Evolutionary conservation across 2,329 filamentous ascomycete genomes (phyloP), one percentile per base, ranked within the genome.

Genomic region (Ophiostoma ips): DNA sequence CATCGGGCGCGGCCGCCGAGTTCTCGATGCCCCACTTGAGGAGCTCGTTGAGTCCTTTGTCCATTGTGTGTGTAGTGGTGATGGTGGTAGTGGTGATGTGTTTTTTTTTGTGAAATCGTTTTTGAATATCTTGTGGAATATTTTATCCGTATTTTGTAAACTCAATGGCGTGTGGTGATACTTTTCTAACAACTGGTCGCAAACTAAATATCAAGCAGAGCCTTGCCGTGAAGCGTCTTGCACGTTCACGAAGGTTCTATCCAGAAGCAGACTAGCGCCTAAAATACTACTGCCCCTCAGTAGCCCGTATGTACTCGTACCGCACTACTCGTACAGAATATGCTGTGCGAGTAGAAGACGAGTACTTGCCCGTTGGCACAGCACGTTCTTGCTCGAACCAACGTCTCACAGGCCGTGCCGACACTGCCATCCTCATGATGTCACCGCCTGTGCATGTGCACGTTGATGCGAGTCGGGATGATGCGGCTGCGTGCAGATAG

Each of bases 1-100:
- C 44, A 54, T 21, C 36, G 45, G 28, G 16, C 24, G 28, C 28
- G 24, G 41, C 9, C 6, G n/a, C 31, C 28, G 51, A 35, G 56
- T 62, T 60, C 40, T 62, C 61, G 54, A 66, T 66, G 60, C 62
- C 57, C 64, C 64, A 66, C 61, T 62, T 62, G 34, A 65, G 63
- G 54, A 66, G 62, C 57, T 61, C 57, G 55, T 58, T 65, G 35
- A 66, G 58, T 49, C 62, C 62, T 49, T 57, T 59, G 51, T 64
- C 61, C 62, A 65, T 66, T 47, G 28, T 50, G 44, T 21, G 12
- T 30, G 37, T 48, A 15, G 3, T 9, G 16, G n/a, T 15, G n/a
- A 7, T 2, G 35, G 15, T 5, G 5, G 5, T 21, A 38, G 30
- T 38, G 24, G n/a, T 50, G 50, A n/a, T 45, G 33, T 37, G 34